Evolutionary conservation across 176 grass and related monocot species (phyloP), one percentile per base, ranked within the genome.

Genomic region (Cymbopogon citratus): DNA sequence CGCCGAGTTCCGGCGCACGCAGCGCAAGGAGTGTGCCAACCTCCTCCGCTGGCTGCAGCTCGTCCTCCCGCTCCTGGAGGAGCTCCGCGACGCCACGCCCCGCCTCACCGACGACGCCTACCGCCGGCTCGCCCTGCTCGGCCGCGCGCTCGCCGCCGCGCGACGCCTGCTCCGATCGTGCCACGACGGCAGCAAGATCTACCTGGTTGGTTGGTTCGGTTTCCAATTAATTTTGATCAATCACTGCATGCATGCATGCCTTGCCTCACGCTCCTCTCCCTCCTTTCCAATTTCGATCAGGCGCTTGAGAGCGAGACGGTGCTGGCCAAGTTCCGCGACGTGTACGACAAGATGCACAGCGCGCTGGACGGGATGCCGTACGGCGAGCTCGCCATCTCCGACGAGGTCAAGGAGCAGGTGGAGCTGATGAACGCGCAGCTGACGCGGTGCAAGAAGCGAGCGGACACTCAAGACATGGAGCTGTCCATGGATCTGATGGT

Each of bases 111-210:
- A 90, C 27, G 44, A 78, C 24, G 87, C 84, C 5, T 92, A 85
- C 85, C 18, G 29, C 45, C 87, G 73, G 3, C 87, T 94, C 51
- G n/a, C 38, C 18, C 46, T 75, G 19, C 85, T 94, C 48, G 44
- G 70, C 45, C 80, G 83, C 1, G 87, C 90, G 1, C 80, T 94
- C 45, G 4, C 28, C 14, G 87, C 87, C 38, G 87, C 89, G 2
- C 82, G 85, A 52, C 90, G 84, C 45, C 81, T 94, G 38, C 85
- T 94, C n/a, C 68, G 92, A 4, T 74, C 64, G 6, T 94, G 92
- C 84, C 82, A 94, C 41, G 92, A 94, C 46, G 89, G 92, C 73
- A 94, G 92, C 87, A 94, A 92, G 81, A 92, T 94, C 69, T 92
- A 77, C 80, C 85, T 94, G 90, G 92, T 94, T n/a, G n/a, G n/a